phyloP scores from a whole-genome alignment of 2,329 filamentous ascomycete genomes.

The Ceratocystis lukuohia region DNA sequence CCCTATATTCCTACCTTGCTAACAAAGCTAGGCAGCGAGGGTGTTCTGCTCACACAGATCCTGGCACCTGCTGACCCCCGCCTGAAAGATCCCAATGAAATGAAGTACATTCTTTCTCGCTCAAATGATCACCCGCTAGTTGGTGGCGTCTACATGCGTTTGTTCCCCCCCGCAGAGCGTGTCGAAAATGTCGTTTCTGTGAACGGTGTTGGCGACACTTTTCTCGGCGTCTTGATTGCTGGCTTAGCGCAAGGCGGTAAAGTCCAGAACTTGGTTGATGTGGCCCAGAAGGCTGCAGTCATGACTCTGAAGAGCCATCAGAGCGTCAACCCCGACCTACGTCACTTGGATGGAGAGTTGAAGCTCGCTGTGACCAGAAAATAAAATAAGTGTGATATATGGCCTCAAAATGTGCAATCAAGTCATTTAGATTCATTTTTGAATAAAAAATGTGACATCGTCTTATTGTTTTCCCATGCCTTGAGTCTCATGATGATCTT shows the following conservation, averaged over 20 bases:
- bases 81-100: constrained; percentile 46
- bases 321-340: constrained; percentile 52
- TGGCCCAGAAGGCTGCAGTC: constrained; percentile 71
- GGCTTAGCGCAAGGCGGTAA: constrained; percentile 51
- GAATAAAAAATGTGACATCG: neutral
- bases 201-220: constrained; percentile 89
- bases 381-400: neutral
- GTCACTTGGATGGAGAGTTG: constrained; percentile 33
- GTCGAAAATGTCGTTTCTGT: constrained; percentile 60
- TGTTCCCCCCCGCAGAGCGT: constrained; percentile 52
- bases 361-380: constrained; percentile 21
- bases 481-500: no score
- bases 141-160: constrained; percentile 70
- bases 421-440: neutral
- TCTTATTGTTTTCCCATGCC: neutral
- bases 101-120: constrained; percentile 59
- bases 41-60: constrained; percentile 63
- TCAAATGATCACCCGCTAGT: constrained; percentile 39
- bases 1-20: constrained; percentile 78
- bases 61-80: constrained; percentile 54
- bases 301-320: constrained; percentile 63
- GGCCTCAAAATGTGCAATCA: neutral
- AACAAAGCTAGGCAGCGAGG: constrained; percentile 65
- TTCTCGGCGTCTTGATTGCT: constrained; percentile 72
- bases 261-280: constrained; percentile 50